These are phyloP conservation scores for Discostella pseudostelligera DNA, from an alignment of 108 stramenopile genomes.

Conservation along the genomic window DNA sequence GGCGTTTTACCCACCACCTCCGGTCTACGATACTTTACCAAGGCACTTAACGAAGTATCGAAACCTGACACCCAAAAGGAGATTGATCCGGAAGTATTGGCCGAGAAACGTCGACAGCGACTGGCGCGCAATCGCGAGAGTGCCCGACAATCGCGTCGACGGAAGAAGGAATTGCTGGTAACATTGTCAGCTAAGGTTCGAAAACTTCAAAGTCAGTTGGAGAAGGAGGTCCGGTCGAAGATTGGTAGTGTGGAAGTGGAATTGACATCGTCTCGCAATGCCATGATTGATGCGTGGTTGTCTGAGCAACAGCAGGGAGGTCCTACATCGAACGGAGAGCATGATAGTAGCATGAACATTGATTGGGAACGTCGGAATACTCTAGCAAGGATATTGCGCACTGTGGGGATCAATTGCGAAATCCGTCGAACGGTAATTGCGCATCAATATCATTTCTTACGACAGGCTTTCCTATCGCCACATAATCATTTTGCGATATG, in stretches of 20 bases:
- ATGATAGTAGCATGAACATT: background rate
- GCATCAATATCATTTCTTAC: conserved; percentile 67
- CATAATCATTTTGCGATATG: conserved; percentile 76
- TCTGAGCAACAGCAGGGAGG: conserved; percentile 11
- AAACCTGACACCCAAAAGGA: conserved; percentile 43
- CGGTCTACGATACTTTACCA: conserved; percentile 35
- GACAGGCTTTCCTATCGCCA: conserved; percentile 58
- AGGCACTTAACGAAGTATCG: conserved; percentile 43
- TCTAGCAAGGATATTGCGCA: conserved; percentile 12
- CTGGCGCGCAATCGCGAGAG: conserved; percentile 86
- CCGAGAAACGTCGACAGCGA: conserved; percentile 77
- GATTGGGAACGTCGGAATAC: background rate
- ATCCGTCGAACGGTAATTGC: conserved; percentile 58
- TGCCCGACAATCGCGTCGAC: conserved; percentile 70
- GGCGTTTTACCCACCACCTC: conserved; percentile 5
- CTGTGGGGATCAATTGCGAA: conserved; percentile 42
- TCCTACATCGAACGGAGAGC: conserved; percentile 3
- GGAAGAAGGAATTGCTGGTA: conserved; percentile 78
- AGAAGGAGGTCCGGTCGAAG: conserved; percentile 51
- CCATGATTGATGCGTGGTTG: conserved; percentile 27
- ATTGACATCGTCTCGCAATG: conserved; percentile 18
- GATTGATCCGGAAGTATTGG: conserved; percentile 38
- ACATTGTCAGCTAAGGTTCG: conserved; percentile 65
- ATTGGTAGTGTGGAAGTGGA: conserved; percentile 57
- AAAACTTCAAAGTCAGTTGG: conserved; percentile 64